Evolutionary conservation across 2,329 filamentous ascomycete genomes (phyloP), one percentile per base, ranked within the genome.

Genomic region (Cephalotrichum gorgonifer): DNA sequence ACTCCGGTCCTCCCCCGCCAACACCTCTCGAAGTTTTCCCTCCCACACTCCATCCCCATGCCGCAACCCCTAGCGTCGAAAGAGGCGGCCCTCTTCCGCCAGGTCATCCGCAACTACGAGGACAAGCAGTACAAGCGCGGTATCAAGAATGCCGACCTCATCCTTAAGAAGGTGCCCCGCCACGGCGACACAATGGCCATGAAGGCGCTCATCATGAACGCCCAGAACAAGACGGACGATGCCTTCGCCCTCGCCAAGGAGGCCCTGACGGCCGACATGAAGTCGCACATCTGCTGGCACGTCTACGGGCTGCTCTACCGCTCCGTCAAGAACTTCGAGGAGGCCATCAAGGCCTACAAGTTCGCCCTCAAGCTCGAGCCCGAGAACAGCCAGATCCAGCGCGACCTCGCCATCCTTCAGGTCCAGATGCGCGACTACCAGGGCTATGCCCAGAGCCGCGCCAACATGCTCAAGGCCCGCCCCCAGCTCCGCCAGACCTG

Each of bases 261-360:
- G 56, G 93, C 94, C 30, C 75, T 98, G 58, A 89, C 85, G 56
- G 88, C 90, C 60, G 90, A 97, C 65, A 97, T 98, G 90, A 96
- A 94, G 73, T 96, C 90, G 60, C 91, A 97, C 69, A 90, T 98
- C 60, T 97, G 90, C 75, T 98, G 93, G 93, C 94, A 98, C 68
- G 93, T 98, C 53, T 98, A 97, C 65, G 93, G 94, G 28, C 71
- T 98, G 57, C 77, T 98, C 46, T 97, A 95, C 70, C 84, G 91
- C 47, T 85, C 88, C 44, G 85, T 86, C 62, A 97, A 97, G 76
- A 97, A 98, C 69, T 97, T 94, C 59, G 93, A 97, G 66, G 93
- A 97, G 71, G 91, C 94, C 9, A 96, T 96, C 72, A 97, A 97
- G 75, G 94, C 93, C 51, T 98, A 98, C 75, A 94, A 95, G 65